These are phyloP conservation scores for Cladosporium sp. DNA, from an alignment of 2,329 filamentous ascomycete species.

Conservation along the genomic window DNA sequence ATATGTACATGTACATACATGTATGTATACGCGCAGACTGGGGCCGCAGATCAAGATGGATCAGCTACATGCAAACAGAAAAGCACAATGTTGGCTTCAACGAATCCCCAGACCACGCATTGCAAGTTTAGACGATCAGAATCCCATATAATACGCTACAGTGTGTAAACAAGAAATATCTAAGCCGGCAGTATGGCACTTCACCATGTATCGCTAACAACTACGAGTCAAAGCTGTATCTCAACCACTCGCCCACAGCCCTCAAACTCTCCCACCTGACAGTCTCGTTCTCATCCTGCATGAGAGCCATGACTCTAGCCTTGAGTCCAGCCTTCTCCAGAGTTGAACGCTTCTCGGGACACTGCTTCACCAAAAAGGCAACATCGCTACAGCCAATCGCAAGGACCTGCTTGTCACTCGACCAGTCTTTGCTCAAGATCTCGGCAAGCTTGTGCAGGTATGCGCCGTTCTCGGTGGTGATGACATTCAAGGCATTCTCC, in stretches of 20 bases:
- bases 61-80: too few relatives aligned
- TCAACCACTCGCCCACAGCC: conserved; percentile 73
- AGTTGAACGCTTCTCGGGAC: conserved; percentile 74
- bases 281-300: conserved; percentile 82
- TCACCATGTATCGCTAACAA: neutral
- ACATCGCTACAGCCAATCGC: conserved; percentile 93
- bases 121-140: neutral
- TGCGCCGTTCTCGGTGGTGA: conserved; percentile 76
- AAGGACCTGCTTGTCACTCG: conserved; percentile 79
- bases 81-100: too few relatives aligned
- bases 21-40: neutral
- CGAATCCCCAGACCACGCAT: too few relatives aligned
- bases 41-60: too few relatives aligned
- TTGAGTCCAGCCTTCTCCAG: conserved; percentile 84
- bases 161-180: conserved; percentile 3
- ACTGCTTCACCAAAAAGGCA: conserved; percentile 81
- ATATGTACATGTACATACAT: neutral
- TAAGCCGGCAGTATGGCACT: neutral
- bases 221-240: conserved; percentile 59
- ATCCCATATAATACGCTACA: conserved; percentile 9
- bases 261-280: conserved; percentile 90
- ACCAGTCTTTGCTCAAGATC: conserved; percentile 77
- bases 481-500: conserved; percentile 81
- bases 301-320: conserved; percentile 84
- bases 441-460: conserved; percentile 78